These are phyloP conservation scores for Arachis stenosperma DNA, from an alignment of 306 rosid genomes.

Conservation along the genomic window DNA sequence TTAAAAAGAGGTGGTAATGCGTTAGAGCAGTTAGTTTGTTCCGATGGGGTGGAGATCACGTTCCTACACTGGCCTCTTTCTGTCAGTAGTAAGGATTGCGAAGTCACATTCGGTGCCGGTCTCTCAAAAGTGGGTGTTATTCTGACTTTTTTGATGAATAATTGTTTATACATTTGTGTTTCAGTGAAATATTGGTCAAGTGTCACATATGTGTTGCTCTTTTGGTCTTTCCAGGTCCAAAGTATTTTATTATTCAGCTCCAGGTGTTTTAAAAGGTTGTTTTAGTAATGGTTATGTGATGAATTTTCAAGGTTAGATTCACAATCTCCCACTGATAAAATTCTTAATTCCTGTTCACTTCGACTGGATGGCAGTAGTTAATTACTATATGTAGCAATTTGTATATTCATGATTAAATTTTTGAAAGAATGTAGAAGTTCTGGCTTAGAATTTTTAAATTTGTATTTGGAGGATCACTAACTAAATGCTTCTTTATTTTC, in stretches of 20 bases:
- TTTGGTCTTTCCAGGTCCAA: slow-evolving; percentile 41
- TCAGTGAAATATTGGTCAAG: slow-evolving; percentile 13
- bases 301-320: slow-evolving; percentile 60
- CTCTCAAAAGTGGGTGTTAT: slow-evolving; percentile 48
- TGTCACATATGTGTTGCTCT: slow-evolving; percentile 27
- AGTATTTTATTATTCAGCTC: slow-evolving; percentile 30
- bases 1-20: background rate
- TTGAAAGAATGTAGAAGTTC: slow-evolving; percentile 12
- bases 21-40: slow-evolving; percentile 18
- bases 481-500: slow-evolving; percentile 11
- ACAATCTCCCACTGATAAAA: background rate
- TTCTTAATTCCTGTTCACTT: background rate
- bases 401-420: slow-evolving; percentile 39
- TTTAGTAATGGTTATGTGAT: slow-evolving; percentile 31
- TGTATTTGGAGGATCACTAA: no score
- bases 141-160: slow-evolving; percentile 5
- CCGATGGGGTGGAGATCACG: slow-evolving; percentile 49
- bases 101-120: slow-evolving; percentile 41
- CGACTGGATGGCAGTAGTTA: slow-evolving; percentile 13
- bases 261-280: slow-evolving; percentile 31
- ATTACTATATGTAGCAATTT: slow-evolving; percentile 2
- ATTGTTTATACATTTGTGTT: background rate
- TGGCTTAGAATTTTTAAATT: no score
- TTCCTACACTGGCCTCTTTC: slow-evolving; percentile 44
- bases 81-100: slow-evolving; percentile 39